phyloP scores from a whole-genome alignment of 2,329 filamentous ascomycete species.

The Cladophialophora immunda region DNA sequence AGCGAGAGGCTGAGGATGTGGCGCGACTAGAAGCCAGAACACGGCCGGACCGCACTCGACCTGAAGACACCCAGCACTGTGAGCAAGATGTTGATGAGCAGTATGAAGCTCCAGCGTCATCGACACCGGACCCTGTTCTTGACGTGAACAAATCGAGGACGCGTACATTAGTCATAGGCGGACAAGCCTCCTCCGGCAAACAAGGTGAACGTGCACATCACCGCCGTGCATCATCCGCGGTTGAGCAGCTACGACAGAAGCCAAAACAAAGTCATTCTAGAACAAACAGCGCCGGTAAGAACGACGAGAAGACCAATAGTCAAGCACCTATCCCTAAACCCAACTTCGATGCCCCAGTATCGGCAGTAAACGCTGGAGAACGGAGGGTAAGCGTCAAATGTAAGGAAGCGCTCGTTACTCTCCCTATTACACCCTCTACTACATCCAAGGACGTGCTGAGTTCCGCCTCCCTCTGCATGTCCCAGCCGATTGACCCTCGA shows the following conservation, averaged over 20 bases:
- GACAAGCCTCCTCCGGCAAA: constrained; percentile 1
- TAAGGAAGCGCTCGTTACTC: constrained; percentile 71
- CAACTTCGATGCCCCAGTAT: constrained; percentile 75
- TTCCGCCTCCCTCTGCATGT: constrained; percentile 70
- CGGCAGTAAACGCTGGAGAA: constrained; percentile 81
- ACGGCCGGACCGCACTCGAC: background rate
- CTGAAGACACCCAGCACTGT: background rate
- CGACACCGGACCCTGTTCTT: background rate
- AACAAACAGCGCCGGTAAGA: constrained; percentile 17
- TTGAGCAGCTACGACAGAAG: constrained; percentile 10
- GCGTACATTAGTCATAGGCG: constrained; percentile 30
- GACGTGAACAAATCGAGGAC: constrained; percentile 23
- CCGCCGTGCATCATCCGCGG: constrained; percentile 16
- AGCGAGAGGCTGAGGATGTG: constrained; percentile 4
- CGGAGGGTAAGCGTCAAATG: constrained; percentile 78
- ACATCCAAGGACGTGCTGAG: constrained; percentile 76
- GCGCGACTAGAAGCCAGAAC: constrained; percentile 1
- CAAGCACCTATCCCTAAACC: constrained; percentile 15
- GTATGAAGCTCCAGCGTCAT: background rate
- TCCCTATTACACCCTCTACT: constrained; percentile 79
- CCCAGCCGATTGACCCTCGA: constrained; percentile 69
- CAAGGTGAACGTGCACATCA: constrained; percentile 19
- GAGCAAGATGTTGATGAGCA: background rate
- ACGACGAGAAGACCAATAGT: constrained; percentile 18
- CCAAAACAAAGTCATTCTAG: constrained; percentile 12